Base-by-base conservation (phyloP, 2,329 filamentous ascomycete species). In the Monilinia fructicola region DNA sequence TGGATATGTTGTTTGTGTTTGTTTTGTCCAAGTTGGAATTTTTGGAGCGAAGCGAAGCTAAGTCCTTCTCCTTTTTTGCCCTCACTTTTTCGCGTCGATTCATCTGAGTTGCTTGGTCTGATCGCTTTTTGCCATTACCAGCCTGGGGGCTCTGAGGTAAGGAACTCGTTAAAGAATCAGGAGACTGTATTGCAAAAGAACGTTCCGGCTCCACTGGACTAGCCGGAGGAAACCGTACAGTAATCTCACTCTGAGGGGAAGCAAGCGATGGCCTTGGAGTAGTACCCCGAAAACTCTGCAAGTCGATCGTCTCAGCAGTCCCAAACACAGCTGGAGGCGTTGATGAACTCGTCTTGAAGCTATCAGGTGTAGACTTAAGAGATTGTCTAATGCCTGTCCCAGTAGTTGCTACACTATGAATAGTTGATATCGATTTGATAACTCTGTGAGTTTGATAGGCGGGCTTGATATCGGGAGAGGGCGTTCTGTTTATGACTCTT, bases 1-100 rank as follows among this genome's bases (percentile, higher is more conserved):
- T 14, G 0, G 14, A 21, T 7, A 35, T 18, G 1, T 10, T 11
- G 9, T 50, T 50, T 14, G 28, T 18, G 5, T 18, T 48, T 50
- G n/a, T 50, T 38, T 50, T 48, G 14, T 50, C 14, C 44, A 60
- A 9, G n/a, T 23, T 38, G 4, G 44, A 60, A 21, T 42, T 46
- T 18, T 28, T 53, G 18, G 16, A n/a, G 26, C 54, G 44, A 31
- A 68, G 56, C 9, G 53, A 54, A 23, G 72, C 74, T 1, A 75
- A 70, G 56, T 75, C 73, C 48, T 68, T 64, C 31, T 69, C 64
- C 59, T 73, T 74, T 35, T 66, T 65, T 23, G 69, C 70, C 61
- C 68, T 68, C 4, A 74, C 73, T 54, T 65, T 67, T 28, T 74
- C 72, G 58, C 69, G 68, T 35, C 72, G 56, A n/a, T 21, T 70